Percentiles rank a stretch among this genome's conserved stretches.
Conservation (phyloP, 192 early-diverging fungal genomes). For the Gamsiella multidivaricata region DNA sequence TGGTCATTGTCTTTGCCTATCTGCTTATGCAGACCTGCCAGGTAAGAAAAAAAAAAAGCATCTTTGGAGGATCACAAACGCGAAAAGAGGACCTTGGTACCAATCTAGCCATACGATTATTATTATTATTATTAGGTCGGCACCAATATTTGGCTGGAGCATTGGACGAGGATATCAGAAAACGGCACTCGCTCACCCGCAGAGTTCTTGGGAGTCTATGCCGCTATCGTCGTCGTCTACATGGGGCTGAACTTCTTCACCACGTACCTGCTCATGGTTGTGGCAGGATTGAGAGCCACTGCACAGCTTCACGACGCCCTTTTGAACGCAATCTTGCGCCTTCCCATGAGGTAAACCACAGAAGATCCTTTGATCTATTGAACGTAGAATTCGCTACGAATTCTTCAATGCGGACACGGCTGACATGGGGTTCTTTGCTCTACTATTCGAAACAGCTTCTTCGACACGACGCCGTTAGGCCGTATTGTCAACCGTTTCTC, state of each 20-base stretch:
- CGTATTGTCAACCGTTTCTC: conserved; percentile 91
- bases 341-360: conserved; percentile 38
- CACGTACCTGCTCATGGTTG: conserved; percentile 71
- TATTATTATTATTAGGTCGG: no score
- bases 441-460: conserved; percentile 6
- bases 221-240: conserved; percentile 73
- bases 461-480: conserved; percentile 54
- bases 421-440: neutral
- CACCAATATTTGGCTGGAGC: conserved; percentile 71
- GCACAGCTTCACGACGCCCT: conserved; percentile 13
- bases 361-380: neutral
- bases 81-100: no score
- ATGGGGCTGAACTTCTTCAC: conserved; percentile 62
- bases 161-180: conserved; percentile 16
- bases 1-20: conserved; percentile 65
- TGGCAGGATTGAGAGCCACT: conserved; percentile 53
- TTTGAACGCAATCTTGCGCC: conserved; percentile 7
- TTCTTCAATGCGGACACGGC: no score
- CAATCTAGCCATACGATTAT: no score
- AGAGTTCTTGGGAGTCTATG: conserved; percentile 80
- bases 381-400: no score
- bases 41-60: no score
- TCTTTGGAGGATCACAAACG: no score
- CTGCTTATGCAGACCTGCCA: conserved; percentile 62
- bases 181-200: neutral